A percentile compares a stretch with the other conserved stretches of the same genome.
These are phyloP conservation scores for Purshia tridentata DNA, from an alignment of 306 rosid species.

Conservation along the genomic window DNA sequence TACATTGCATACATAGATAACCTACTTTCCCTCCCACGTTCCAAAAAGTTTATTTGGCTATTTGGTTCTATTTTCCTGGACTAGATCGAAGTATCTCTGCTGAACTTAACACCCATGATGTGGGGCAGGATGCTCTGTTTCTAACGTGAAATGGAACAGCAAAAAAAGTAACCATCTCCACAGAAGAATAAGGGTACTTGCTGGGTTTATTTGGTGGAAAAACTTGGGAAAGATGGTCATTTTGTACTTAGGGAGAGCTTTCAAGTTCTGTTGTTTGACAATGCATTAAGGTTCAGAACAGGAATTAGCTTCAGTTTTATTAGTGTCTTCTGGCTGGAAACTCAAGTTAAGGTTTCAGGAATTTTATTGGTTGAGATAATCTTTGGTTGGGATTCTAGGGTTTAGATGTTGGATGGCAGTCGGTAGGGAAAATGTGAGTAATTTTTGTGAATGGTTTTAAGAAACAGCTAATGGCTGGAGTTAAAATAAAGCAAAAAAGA, in stretches of 20 bases:
- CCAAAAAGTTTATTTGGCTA: not conserved
- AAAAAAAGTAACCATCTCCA: not conserved
- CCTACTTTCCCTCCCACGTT: not conserved
- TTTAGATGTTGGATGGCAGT: not conserved
- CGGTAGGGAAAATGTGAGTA: not conserved
- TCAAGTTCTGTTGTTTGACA: not conserved
- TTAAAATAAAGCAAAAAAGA: not conserved
- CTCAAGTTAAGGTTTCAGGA: not conserved
- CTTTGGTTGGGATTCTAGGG: too few species aligned
- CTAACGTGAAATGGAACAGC: constrained; percentile 3
- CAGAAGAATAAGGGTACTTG: not conserved
- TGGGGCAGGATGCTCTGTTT: not conserved
- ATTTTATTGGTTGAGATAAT: not conserved
- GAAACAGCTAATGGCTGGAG: not conserved
- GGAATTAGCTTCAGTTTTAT: not conserved
- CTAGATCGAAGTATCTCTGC: not conserved
- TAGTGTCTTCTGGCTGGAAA: not conserved
- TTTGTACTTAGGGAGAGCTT: not conserved
- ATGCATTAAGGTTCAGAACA: not conserved
- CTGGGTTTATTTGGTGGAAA: not conserved
- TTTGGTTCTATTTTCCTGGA: not conserved
- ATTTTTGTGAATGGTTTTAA: not conserved
- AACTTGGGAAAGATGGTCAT: not conserved
- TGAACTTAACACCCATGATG: not conserved
- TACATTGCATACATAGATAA: not conserved